Base-by-base conservation (phyloP, 164 flowering plant genomes). In the Nelumbo lutea region DNA sequence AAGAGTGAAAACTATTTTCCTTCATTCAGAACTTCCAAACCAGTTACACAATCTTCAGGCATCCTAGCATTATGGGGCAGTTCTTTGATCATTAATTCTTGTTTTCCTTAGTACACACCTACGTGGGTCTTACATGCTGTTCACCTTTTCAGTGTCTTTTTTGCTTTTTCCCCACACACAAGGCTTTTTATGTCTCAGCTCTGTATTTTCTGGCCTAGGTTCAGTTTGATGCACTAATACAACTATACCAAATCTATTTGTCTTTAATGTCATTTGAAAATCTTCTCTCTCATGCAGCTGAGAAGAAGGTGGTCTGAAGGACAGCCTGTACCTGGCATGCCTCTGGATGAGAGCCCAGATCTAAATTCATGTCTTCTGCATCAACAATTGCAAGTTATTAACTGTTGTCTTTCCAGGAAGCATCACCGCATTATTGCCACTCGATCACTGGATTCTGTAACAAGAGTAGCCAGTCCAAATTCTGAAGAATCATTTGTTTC, bases 321-420 rank as follows among this genome's bases (percentile, higher is more conserved):
- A 72, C 83, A 84, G 70, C 80, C 89, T 69, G 69, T 95, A 66
- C 96, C 96, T 67, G 85, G 83, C 48, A 80, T 90, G 66, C 97
- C 97, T 45, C 63, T 62, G 42, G 92, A 91, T 81, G 90, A 82
- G 68, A 72, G 73, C 76, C 97, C 97, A 55, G 96, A 95, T 78
- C 75, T 95, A 45, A 81, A 83, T 68, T 89, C 77, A 60, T 91
- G 98, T 75, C 96, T 91, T 67, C 66, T 95, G 65, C 84, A 95
- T 75, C 98, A 95, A 79, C 88, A 86, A 72, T 76, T 95, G 72
- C 96, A 95, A 78, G 96, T 90, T 70, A 88, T 95, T 44, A 95
- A 95, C 79, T 86, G 96, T 70, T 95, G 98, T 79, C 67, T 91
- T 79, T 87, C 97, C 50, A 81, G 98, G 73, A 90, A 90, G 83